phyloP scores from a whole-genome alignment of 2,329 filamentous ascomycete genomes.

The Neonectria ditissima region DNA sequence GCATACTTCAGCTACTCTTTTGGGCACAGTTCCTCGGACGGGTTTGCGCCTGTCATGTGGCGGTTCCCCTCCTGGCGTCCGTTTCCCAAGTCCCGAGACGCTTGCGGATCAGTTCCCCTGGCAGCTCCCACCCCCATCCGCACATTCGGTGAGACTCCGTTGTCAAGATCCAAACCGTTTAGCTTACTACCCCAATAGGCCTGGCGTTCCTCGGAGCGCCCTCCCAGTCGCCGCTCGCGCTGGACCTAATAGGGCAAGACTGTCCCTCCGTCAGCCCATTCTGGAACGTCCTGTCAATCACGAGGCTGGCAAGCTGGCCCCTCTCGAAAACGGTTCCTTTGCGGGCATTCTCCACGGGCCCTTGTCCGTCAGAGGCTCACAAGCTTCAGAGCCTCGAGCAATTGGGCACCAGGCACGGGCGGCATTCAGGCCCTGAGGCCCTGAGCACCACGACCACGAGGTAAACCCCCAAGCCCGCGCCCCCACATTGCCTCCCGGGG shows the following conservation, averaged over 20 bases:
- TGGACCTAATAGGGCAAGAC: conserved; percentile 26
- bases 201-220: conserved; percentile 17
- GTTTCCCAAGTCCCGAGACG: conserved; percentile 34
- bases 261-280: conserved; percentile 29
- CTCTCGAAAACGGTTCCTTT: conserved; percentile 36
- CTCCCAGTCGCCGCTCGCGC: conserved; percentile 17
- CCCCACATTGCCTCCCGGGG: conserved; percentile 32
- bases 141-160: conserved; percentile 25
- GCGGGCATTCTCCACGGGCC: conserved; percentile 18
- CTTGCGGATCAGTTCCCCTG: conserved; percentile 27
- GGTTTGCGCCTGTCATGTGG: conserved; percentile 28
- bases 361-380: conserved; percentile 16
- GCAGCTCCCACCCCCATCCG: conserved; percentile 18
- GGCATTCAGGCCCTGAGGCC: conserved; percentile 4
- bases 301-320: conserved; percentile 21
- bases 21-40: conserved; percentile 16
- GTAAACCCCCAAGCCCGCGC: conserved; percentile 16
- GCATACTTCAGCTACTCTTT: conserved; percentile 22
- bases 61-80: conserved; percentile 30
- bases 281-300: conserved; percentile 42
- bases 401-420: conserved; percentile 12
- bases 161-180: conserved; percentile 39
- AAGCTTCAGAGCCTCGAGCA: conserved; percentile 17
- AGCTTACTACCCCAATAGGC: conserved; percentile 24
- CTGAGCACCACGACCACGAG: conserved; percentile 15